phyloP scores from a whole-genome alignment of 73 alveolate species.

The Blepharisma stoltei region DNA sequence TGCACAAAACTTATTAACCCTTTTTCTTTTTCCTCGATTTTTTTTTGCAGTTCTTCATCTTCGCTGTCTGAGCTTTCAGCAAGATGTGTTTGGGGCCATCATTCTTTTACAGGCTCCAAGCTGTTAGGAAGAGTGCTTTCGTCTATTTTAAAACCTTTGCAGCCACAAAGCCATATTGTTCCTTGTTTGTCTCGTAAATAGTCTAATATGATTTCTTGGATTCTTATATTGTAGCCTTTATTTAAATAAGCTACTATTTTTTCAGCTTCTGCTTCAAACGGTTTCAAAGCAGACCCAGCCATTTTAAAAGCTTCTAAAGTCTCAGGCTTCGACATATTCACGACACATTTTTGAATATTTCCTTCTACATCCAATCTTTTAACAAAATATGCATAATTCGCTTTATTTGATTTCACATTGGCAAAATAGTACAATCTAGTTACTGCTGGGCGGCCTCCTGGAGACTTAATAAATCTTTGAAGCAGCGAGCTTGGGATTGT shows the following conservation, averaged over 20 bases:
- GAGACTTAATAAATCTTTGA: constrained; percentile 28
- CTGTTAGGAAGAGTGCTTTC: neutral
- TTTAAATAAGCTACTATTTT: constrained; percentile 3
- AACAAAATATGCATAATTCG: constrained; percentile 22
- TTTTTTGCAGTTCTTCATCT: neutral
- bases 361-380: neutral
- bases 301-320: neutral
- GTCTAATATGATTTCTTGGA: constrained; percentile 19
- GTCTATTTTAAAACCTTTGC: constrained; percentile 8
- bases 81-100: neutral
- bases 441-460: constrained; percentile 29
- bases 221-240: constrained; percentile 25
- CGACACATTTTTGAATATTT: constrained; percentile 24
- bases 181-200: constrained; percentile 16
- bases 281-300: constrained; percentile 9
- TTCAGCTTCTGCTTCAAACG: constrained; percentile 18
- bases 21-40: constrained; percentile 12
- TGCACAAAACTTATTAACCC: constrained; percentile 20
- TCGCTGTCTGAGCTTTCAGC: neutral
- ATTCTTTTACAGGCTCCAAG: neutral
- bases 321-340: constrained; percentile 15
- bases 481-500: neutral
- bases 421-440: constrained; percentile 3
- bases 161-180: neutral
- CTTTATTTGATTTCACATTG: constrained; percentile 19